Evolutionary conservation across 2,329 filamentous ascomycete species (phyloP), one percentile per base, ranked within the genome.

Genomic region (Aspergillus ruber): DNA sequence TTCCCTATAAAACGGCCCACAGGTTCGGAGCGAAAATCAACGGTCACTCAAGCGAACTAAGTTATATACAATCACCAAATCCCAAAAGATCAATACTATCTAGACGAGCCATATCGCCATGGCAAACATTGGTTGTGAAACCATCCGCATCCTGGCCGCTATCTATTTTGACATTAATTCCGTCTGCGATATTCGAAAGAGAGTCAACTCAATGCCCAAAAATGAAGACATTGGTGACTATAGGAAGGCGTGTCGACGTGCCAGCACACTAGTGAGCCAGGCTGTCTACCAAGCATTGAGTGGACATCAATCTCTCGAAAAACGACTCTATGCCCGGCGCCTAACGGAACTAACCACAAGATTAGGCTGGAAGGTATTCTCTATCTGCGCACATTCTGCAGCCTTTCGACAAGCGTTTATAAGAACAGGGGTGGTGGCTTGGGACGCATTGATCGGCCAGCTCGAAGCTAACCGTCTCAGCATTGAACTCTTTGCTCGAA

Each of bases 381-480:
- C 57, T 12, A 63, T 65, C 33, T 63, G 56, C 27, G 47, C 57
- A 3, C 50, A 58, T n/a, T 47, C 62, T 2, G 55, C 60, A 44
- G 50, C 55, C 6, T 66, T 65, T 46, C 54, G 55, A 21, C 43
- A 49, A 3, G 43, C 51, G 1, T 51, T 43, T 35, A 13, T 40
- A 15, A 27, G 52, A 25, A 25, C 40, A 15, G 21, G 45, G 7
- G 12, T n/a, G n/a, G 20, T 12, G 20, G 18, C 55, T 2, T 64
- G 57, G 58, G 29, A 25, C 1, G 21, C 9, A 8, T 13, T 66
- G 6, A n/a, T 55, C 3, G n/a, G 45, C 3, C 32, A 48, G 6
- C 52, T 64, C 10, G 23, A 13, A 0, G 35, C 45, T 2, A 58
- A 65, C n/a, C 3, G 8, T 2, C 33, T 47, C n/a, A 61, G 63